Percentiles rank a stretch among this genome's conserved stretches.
Conservation (phyloP, 768 basidiomycete species). For the Daedaleopsis nitida region DNA sequence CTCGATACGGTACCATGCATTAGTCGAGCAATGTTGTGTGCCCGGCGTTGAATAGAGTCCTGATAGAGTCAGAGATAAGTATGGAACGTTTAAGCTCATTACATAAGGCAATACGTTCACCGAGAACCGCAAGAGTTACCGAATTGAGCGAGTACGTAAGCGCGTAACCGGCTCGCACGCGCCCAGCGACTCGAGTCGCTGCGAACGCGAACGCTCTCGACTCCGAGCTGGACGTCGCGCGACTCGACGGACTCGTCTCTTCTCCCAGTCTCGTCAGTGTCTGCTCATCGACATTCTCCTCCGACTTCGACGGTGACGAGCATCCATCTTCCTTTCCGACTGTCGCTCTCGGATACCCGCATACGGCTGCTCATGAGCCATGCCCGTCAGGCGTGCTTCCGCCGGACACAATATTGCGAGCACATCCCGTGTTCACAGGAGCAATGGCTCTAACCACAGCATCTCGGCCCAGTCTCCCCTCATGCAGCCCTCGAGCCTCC, state of each 20-base stretch:
- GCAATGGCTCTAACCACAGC: slow-evolving; percentile 54
- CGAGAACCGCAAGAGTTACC: slow-evolving; percentile 2
- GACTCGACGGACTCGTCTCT: slow-evolving; percentile 4
- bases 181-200: slow-evolving; percentile 2
- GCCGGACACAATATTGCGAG: slow-evolving; percentile 43
- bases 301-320: too few species aligned
- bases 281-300: too few species aligned
- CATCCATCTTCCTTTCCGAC: neutral
- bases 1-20: too few species aligned
- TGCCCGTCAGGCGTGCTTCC: slow-evolving; percentile 64
- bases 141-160: slow-evolving; percentile 14
- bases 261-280: slow-evolving; percentile 1
- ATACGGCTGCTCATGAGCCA: slow-evolving; percentile 30
- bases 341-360: slow-evolving; percentile 19
- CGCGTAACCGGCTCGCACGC: neutral
- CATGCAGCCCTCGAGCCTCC: slow-evolving; percentile 22
- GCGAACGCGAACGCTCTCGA: neutral
- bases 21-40: too few species aligned
- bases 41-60: too few species aligned
- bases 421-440: slow-evolving; percentile 56
- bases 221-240: too few species aligned
- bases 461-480: slow-evolving; percentile 24
- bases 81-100: neutral
- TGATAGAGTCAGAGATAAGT: too few species aligned
- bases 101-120: too few species aligned